Conservation (phyloP, 2,329 filamentous ascomycete genomes). For the Xylariaceae sp. region DNA sequence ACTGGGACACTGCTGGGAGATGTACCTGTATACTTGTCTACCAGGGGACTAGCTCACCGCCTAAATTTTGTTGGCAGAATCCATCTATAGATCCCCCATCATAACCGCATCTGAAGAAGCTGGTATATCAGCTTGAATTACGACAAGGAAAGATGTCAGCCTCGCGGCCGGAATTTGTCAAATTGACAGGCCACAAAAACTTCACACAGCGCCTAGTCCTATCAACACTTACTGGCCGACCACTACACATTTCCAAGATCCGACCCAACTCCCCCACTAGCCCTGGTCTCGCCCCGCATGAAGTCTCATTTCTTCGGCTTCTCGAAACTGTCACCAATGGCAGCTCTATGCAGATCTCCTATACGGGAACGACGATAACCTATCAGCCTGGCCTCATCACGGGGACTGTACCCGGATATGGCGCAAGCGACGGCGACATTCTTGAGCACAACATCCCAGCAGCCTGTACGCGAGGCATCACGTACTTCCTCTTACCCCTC, state of each 20-base stretch:
- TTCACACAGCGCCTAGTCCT: constrained; percentile 86
- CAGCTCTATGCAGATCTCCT: constrained; percentile 91
- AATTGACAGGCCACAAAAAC: constrained; percentile 83
- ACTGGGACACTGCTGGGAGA: background rate
- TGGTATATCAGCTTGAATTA: constrained; percentile 10
- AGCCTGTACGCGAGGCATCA: constrained; percentile 79
- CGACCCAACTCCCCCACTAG: constrained; percentile 83
- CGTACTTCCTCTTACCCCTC: constrained; percentile 89
- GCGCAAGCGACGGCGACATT: constrained; percentile 72
- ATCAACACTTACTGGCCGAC: constrained; percentile 86
- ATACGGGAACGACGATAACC: constrained; percentile 90
- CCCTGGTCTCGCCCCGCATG: constrained; percentile 88
- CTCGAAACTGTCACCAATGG: constrained; percentile 96
- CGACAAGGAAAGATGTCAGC: constrained; percentile 36
- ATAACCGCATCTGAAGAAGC: constrained; percentile 6
- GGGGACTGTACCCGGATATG: constrained; percentile 74
- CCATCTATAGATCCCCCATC: constrained; percentile 23
- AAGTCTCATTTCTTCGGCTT: constrained; percentile 93
- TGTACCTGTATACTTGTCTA: background rate
- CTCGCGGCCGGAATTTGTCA: constrained; percentile 61
- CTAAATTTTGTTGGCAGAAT: constrained; percentile 43
- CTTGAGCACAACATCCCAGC: constrained; percentile 81
- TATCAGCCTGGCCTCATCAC: constrained; percentile 94
- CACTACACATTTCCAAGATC: constrained; percentile 93
- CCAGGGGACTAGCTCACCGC: constrained; percentile 31